phyloP scores from a whole-genome alignment of 2,329 filamentous ascomycete species.

The Aspergillus puulaauensis region DNA sequence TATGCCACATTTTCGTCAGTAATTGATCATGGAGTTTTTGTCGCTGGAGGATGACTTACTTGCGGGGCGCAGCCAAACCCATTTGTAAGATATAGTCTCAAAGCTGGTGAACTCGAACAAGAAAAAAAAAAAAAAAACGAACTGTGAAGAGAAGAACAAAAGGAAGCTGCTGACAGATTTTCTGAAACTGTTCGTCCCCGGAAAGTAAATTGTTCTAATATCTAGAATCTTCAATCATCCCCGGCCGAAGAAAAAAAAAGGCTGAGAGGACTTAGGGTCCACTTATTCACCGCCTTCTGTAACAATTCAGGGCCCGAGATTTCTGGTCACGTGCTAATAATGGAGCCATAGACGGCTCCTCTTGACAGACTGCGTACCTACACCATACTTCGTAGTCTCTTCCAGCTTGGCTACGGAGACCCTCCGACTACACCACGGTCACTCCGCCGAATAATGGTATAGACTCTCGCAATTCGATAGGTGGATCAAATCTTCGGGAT shows the following conservation, averaged over 20 bases:
- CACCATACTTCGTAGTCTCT: no score
- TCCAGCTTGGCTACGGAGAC: no score
- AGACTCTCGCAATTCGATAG: not conserved
- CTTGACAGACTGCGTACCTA: not conserved
- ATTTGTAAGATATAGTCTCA: slow-evolving; percentile 44
- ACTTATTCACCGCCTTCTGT: not conserved
- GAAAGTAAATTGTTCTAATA: not conserved
- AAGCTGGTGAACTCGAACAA: not conserved
- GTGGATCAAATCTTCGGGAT: not conserved
- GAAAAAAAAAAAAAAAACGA: not conserved
- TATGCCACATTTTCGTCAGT: slow-evolving; percentile 27
- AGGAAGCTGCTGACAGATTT: not conserved
- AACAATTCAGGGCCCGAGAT: not conserved
- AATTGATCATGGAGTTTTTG: not conserved
- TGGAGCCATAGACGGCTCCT: not conserved
- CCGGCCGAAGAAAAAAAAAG: not conserved
- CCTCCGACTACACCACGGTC: no score
- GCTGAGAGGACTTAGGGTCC: not conserved
- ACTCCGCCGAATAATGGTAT: not conserved
- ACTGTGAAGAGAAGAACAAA: not conserved
- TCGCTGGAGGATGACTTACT: slow-evolving; percentile 48
- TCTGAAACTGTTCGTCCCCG: not conserved
- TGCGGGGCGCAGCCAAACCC: slow-evolving; percentile 68
- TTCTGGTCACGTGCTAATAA: not conserved
- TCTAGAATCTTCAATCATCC: not conserved